phyloP scores from a whole-genome alignment of 2,329 filamentous ascomycete genomes.

The Neonectria hederae region DNA sequence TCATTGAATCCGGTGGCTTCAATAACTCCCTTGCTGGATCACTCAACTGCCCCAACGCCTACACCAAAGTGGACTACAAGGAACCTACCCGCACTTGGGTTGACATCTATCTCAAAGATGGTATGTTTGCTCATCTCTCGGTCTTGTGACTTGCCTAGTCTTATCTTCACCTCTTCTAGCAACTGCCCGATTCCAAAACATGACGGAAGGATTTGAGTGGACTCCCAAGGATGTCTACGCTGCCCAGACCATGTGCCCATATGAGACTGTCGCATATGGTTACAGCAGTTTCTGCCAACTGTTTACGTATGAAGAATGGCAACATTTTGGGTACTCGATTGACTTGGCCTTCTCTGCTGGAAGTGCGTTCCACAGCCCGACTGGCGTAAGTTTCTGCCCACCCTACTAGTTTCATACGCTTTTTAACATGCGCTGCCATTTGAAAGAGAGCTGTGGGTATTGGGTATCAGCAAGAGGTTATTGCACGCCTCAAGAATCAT shows the following conservation, averaged over 20 bases:
- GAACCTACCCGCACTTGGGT: slow-evolving; percentile 69
- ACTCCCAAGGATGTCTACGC: slow-evolving; percentile 70
- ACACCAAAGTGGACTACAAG: slow-evolving; percentile 59
- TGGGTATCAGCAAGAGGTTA: slow-evolving; percentile 76
- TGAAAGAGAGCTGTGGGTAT: slow-evolving; percentile 73
- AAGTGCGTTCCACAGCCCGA: slow-evolving; percentile 70
- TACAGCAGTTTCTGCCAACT: slow-evolving; percentile 79
- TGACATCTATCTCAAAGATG: slow-evolving; percentile 70
- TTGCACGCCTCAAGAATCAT: slow-evolving; percentile 76
- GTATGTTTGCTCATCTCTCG: slow-evolving; percentile 41
- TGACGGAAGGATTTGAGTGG: slow-evolving; percentile 70
- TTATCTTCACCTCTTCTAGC: slow-evolving; percentile 52
- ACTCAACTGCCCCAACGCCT: slow-evolving; percentile 71
- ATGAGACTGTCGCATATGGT: slow-evolving; percentile 80
- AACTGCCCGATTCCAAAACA: slow-evolving; percentile 64
- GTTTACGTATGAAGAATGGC: slow-evolving; percentile 80
- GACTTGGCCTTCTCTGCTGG: slow-evolving; percentile 73
- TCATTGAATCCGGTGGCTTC: slow-evolving; percentile 70
- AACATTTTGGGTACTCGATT: slow-evolving; percentile 74
- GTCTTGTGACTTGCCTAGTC: too few relatives aligned
- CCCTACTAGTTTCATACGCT: too few relatives aligned
- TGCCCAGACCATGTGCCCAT: slow-evolving; percentile 77
- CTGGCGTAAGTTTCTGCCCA: slow-evolving; percentile 56
- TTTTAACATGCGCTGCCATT: slow-evolving; percentile 4
- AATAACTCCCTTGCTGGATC: slow-evolving; percentile 79